Evolutionary conservation across 805 yeast species (phyloP), one percentile per base, ranked within the genome.

Genomic region (Pachysolen tannophilus): DNA sequence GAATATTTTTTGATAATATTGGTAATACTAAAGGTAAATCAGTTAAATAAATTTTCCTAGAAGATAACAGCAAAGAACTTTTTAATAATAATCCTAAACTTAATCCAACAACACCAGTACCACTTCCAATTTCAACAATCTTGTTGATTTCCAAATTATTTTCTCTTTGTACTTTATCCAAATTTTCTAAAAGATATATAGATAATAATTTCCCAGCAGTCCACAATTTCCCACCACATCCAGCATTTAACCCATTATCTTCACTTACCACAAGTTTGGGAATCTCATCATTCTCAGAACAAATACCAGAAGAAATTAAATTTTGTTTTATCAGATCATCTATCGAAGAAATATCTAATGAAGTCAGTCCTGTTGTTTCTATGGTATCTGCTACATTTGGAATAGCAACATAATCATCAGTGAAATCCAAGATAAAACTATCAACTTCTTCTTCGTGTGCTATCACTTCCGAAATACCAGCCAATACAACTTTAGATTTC

Each of bases 171-270:
- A 30, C 8, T 23, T 25, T n/a, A 10, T 40, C 38, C 29, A 46
- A 44, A 26, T 52, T 48, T 28, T 56, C 60, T 2, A 62, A 34
- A 7, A 71, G 41, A 39, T 71, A 74, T 26, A 67, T 55, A 10
- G 76, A 61, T 14, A 74, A 53, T 30, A 72, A 53, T 36, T 72
- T 75, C 13, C 80, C 81, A 8, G 80, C 78, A 2, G 75, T 61
- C 81, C 81, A 74, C 4, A 74, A 58, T 38, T 71, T 67, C 3
- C 81, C 81, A n/a, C 81, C 81, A 49, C 80, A 75, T 2, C 81
- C 81, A 5, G 64, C 49, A 1, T 64, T 71, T 6, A 37, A 33
- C 6, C 80, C 80, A 26, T 78, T 79, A 44, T 75, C 79, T 42
- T 69, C 75, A 38, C 55, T 58, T 19, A 74, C 61, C 42, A 58